Evolutionary conservation across 2,329 filamentous ascomycete genomes (phyloP).

Genomic region (Onygenales sp.): DNA sequence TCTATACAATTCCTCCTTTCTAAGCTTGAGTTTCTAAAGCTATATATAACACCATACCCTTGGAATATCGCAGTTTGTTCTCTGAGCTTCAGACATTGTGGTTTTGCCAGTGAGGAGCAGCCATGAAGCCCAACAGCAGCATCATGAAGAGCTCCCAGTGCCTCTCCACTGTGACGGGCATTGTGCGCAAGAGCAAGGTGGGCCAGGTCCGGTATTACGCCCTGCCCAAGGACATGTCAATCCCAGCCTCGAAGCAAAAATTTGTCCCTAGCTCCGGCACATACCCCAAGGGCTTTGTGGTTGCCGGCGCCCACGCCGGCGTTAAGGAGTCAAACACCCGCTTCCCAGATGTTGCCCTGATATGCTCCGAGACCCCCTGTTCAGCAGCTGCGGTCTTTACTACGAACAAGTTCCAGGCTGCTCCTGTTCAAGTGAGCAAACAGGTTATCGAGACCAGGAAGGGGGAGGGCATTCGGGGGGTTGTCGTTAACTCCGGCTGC

Average conservation of each 20-base stretch:
- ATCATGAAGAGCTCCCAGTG: neutral
- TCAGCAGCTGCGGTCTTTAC: constrained; percentile 89
- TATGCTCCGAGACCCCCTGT: constrained; percentile 79
- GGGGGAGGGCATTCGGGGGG: constrained; percentile 63
- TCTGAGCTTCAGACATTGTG: too few relatives aligned
- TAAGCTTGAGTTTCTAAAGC: too few relatives aligned
- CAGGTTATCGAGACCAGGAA: constrained; percentile 57
- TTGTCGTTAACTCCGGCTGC: constrained; percentile 91
- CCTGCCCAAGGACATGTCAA: constrained; percentile 36
- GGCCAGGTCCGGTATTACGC: constrained; percentile 35
- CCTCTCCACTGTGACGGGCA: neutral
- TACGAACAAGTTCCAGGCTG: constrained; percentile 96
- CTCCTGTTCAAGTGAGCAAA: constrained; percentile 79
- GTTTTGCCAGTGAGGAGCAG: neutral
- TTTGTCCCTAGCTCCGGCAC: constrained; percentile 78
- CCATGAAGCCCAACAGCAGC: neutral
- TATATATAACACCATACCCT: neutral
- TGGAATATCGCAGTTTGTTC: neutral
- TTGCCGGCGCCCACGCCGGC: constrained; percentile 79
- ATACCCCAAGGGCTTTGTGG: constrained; percentile 83
- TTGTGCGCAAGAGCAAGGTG: neutral
- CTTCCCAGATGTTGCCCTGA: constrained; percentile 81
- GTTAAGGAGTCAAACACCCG: constrained; percentile 89
- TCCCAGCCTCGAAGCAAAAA: constrained; percentile 77
- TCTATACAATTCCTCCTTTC: too few relatives aligned